Evolutionary conservation across 768 basidiomycete genomes (phyloP), one percentile per base, ranked within the genome.

Genomic region (Tylopilus felleus): DNA sequence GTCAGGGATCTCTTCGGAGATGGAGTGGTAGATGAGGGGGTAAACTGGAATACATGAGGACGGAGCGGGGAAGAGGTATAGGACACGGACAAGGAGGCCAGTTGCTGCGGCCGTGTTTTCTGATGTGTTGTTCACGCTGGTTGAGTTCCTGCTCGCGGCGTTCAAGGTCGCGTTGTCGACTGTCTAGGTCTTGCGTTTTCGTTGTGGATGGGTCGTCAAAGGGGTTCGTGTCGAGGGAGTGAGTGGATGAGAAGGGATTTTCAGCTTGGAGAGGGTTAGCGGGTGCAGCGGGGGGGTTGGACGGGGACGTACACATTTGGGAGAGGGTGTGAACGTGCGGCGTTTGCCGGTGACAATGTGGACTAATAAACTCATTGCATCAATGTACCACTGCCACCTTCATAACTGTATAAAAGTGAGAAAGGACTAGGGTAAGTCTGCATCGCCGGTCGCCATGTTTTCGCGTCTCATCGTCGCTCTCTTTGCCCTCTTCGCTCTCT

Each of bases 21-120:
- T 96, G 53, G 92, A 88, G 73, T 99, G 97, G 76, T 85, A 97
- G 68, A 99, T 86, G 63, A 99, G 75, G 45, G 96, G 96, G 68
- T 85, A 94, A 77, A 93, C 93, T 96, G 71, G 57, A 43, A 38
- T 59, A 61, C 55, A 59, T 62, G 48, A 64, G 59, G 47, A 55
- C 53, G 53, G 62, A 49, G 58, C 36, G 48, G 49, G 35, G 0
- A 33, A 60, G 45, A 54, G 53, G 48, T 45, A 43, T 47, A 12
- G 47, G 10, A 44, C 36, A 76, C 89, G 66, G 62, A 89, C 93
- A 95, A 14, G 84, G 84, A 31, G 96, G 96, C 86, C 90, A 99
- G 73, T 99, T 99, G 68, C 90, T 95, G 60, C 84, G 82, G 35
- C 92, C 93, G 65, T 89, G 84, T 47, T 71, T 79, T 61, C 86